Evolutionary conservation across 148 eudicot genomes (phyloP).

Genomic region (Bassia scoparia): DNA sequence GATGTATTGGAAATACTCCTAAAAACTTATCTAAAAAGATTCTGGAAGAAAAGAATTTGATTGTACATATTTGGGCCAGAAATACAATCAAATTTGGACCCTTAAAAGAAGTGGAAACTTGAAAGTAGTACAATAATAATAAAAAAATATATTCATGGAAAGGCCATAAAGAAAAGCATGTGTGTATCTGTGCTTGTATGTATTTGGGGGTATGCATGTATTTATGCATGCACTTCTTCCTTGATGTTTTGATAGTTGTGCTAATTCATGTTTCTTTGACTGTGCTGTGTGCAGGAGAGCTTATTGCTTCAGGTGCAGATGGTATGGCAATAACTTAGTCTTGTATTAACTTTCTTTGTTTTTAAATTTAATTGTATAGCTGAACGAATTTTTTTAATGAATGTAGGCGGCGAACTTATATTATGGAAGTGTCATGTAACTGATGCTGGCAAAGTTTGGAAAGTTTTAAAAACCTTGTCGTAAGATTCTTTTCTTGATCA

Average conservation of each 20-base stretch:
- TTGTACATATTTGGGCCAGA: too few relatives aligned
- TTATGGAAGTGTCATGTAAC: constrained; percentile 69
- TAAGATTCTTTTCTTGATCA: constrained; percentile 39
- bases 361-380: not conserved
- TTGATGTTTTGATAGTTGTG: constrained; percentile 2
- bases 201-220: not conserved
- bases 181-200: not conserved
- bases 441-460: constrained; percentile 76
- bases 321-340: constrained; percentile 43
- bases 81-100: too few relatives aligned
- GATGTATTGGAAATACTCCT: too few relatives aligned
- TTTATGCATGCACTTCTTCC: not conserved
- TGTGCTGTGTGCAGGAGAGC: constrained; percentile 58
- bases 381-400: constrained; percentile 19
- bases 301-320: constrained; percentile 95
- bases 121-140: too few relatives aligned
- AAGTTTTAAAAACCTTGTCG: constrained; percentile 81
- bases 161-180: not conserved
- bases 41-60: too few relatives aligned
- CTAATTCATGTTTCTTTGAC: constrained; percentile 12
- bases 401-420: constrained; percentile 80
- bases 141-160: too few relatives aligned
- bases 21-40: too few relatives aligned
- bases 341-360: not conserved
- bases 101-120: too few relatives aligned